Evolutionary conservation across 345 rosid species (phyloP).

Genomic region (Pistacia vera): DNA sequence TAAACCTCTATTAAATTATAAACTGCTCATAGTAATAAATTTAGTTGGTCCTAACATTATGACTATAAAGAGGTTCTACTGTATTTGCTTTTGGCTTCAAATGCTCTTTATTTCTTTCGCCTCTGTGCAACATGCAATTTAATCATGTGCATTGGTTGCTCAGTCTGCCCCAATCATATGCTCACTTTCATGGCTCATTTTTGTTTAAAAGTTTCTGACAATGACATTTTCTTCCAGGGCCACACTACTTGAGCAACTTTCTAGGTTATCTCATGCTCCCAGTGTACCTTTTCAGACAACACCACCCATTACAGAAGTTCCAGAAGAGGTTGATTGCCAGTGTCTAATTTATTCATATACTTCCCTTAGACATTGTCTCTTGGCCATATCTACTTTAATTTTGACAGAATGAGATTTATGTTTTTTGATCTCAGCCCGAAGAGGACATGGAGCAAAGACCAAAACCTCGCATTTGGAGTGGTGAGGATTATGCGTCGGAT

Average conservation of each 20-base stretch:
- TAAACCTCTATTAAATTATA: too few relatives aligned
- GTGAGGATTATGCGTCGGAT: slow-evolving; percentile 76
- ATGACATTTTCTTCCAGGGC: slow-evolving; percentile 33
- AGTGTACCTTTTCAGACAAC: slow-evolving; percentile 66
- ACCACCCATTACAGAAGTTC: slow-evolving; percentile 50
- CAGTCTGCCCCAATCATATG: neutral
- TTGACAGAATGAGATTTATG: slow-evolving; percentile 10
- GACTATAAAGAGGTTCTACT: too few relatives aligned
- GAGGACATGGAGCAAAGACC: slow-evolving; percentile 66
- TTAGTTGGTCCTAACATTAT: too few relatives aligned
- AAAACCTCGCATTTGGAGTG: slow-evolving; percentile 86
- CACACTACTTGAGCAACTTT: slow-evolving; percentile 53
- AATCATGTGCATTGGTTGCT: neutral
- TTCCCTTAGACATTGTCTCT: neutral
- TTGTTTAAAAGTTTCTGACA: slow-evolving; percentile 14
- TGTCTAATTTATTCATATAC: neutral
- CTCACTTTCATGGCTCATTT: slow-evolving; percentile 3
- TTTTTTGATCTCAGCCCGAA: slow-evolving; percentile 47
- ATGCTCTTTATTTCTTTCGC: neutral
- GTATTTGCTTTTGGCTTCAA: neutral
- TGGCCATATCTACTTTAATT: neutral
- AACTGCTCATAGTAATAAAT: too few relatives aligned
- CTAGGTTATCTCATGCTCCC: slow-evolving; percentile 62
- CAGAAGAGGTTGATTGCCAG: slow-evolving; percentile 58
- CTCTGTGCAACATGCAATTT: neutral